Conservation (phyloP, 192 early-diverging fungal genomes). For the Entophlyctis luteolus region DNA sequence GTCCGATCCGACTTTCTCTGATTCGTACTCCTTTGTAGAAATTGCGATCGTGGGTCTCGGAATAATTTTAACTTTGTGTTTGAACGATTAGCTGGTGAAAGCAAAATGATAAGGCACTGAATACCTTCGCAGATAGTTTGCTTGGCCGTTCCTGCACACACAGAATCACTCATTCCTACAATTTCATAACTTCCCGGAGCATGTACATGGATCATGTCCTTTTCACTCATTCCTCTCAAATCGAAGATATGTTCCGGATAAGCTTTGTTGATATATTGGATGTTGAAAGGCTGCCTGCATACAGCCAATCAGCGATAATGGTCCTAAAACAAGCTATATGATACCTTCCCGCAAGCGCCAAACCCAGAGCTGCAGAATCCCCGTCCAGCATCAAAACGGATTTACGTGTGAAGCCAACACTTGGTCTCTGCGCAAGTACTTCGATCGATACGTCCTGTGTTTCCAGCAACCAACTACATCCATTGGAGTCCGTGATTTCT, state of each 20-base stretch:
- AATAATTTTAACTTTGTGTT: conserved; percentile 26
- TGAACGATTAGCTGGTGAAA: background rate
- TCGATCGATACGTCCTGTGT: conserved; percentile 39
- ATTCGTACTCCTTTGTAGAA: conserved; percentile 31
- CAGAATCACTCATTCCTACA: conserved; percentile 28
- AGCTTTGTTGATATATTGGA: conserved; percentile 23
- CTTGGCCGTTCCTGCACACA: conserved; percentile 29
- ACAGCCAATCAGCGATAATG: background rate
- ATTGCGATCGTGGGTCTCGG: conserved; percentile 33
- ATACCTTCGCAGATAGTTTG: conserved; percentile 31
- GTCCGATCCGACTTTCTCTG: background rate
- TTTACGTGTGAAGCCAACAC: conserved; percentile 35
- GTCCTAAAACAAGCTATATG: background rate
- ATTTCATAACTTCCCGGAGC: conserved; percentile 36
- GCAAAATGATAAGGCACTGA: conserved; percentile 4
- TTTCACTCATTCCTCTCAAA: conserved; percentile 7
- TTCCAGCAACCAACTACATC: conserved; percentile 36
- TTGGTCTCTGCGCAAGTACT: conserved; percentile 37
- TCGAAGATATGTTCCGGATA: conserved; percentile 1
- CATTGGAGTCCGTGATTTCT: conserved; percentile 49
- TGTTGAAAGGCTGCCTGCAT: conserved; percentile 24
- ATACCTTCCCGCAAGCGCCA: conserved; percentile 36
- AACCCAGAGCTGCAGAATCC: conserved; percentile 9
- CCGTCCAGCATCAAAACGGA: conserved; percentile 39
- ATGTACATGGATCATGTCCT: conserved; percentile 20